A percentile compares a stretch with the other conserved stretches of the same genome.
phyloP scores from a whole-genome alignment of 441 rosid species.

The Adansonia madagascariensis region DNA sequence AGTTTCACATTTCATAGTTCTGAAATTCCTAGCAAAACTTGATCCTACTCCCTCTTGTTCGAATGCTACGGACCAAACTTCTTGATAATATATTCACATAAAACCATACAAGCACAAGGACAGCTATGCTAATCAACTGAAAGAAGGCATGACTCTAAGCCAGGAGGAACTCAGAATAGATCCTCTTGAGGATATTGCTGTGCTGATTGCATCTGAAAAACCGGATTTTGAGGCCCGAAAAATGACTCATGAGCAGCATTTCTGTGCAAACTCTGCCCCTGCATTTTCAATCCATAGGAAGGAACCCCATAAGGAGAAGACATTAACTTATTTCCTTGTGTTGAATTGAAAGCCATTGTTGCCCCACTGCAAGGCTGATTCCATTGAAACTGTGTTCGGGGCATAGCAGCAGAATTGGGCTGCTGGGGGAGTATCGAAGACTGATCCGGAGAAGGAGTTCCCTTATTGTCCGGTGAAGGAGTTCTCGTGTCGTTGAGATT shows the following conservation, averaged over 20 bases:
- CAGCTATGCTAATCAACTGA: constrained; percentile 34
- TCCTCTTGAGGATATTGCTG: constrained; percentile 41
- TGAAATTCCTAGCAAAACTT: constrained; percentile 39
- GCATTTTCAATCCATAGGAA: constrained; percentile 49
- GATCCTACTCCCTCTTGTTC: constrained; percentile 33
- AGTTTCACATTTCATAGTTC: constrained; percentile 27
- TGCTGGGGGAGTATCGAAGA: constrained; percentile 43
- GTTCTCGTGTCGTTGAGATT: too few species aligned
- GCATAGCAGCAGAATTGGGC: constrained; percentile 34
- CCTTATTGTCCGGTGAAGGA: too few species aligned
- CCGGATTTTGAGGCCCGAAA: constrained; percentile 46
- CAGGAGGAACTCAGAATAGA: constrained; percentile 16
- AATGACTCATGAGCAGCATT: constrained; percentile 39
- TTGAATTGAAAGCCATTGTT: constrained; percentile 43
- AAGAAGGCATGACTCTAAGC: constrained; percentile 22
- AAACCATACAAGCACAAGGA: constrained; percentile 30
- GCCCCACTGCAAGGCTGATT: constrained; percentile 46
- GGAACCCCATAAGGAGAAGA: constrained; percentile 45
- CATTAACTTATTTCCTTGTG: constrained; percentile 43
- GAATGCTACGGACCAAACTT: constrained; percentile 32
- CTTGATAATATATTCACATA: constrained; percentile 48
- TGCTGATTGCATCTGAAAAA: constrained; percentile 52
- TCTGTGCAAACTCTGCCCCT: constrained; percentile 43
- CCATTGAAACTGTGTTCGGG: constrained; percentile 57
- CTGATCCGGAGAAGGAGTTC: constrained; percentile 47